Base-by-base conservation (phyloP, 331 rosid species). In the Acacia concinna region DNA sequence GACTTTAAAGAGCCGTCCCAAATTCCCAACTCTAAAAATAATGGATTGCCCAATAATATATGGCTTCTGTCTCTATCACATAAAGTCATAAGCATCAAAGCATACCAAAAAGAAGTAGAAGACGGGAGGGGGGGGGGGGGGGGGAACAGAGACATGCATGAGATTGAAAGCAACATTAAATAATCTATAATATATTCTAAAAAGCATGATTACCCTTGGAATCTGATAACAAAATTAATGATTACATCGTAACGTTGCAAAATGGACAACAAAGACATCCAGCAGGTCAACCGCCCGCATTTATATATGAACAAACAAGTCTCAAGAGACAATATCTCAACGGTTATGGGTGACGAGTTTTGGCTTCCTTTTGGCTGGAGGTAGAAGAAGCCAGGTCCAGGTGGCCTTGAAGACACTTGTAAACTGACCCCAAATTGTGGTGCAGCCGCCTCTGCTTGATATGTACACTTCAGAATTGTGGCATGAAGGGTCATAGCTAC, bases 341-440 rank as follows among this genome's bases (percentile, higher is more conserved):
- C 1, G 18, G 43, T 41, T 9, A 8, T 1, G 23, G 31, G 38
- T 25, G 25, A 4, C 52, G 15, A 47, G 64, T 21, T 34, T 74
- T 8, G 40, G 14, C 11, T 30, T 54, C 40, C 43, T 67, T 81
- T n/a, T 62, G 47, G 56, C 32, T 6, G 14, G 64, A 51, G 1
- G 40, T 14, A 31, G n/a, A 62, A 1, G n/a, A 34, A 56, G 51
- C 4, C 81, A 37, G 77, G 54, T 34, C 57, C 83, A 31, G 74
- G 46, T 28, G 41, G 68, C 63, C 25, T 74, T 84, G 64, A 86
- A 25, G 63, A 74, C 86, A 56, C 79, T 84, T 43, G 83, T 83
- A 70, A 89, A 59, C 74, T 80, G 85, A 46, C 68, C 37, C 90
- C 90, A 84, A 6, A 79, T 9, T n/a, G 77, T 78, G 72, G 56